These are phyloP conservation scores for Neurospora sp. DNA, from an alignment of 495 filamentous ascomycete species.

Conservation along the genomic window DNA sequence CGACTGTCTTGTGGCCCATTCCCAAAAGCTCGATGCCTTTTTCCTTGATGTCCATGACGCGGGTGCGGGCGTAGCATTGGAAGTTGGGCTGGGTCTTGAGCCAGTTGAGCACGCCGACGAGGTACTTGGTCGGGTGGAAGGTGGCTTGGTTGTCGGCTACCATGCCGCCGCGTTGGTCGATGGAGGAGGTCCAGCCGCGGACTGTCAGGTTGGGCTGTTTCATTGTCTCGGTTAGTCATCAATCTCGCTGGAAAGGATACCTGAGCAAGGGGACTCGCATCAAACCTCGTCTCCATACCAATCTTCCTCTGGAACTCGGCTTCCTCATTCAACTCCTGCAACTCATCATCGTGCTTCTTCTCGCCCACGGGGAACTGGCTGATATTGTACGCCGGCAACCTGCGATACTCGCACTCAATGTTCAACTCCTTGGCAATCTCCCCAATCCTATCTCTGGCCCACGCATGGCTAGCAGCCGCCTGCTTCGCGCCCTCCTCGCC, in stretches of 20 bases:
- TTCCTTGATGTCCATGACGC: slow-evolving; percentile 39
- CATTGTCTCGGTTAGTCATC: neutral
- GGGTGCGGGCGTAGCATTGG: slow-evolving; percentile 41
- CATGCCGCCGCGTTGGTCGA: slow-evolving; percentile 41
- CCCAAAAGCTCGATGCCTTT: slow-evolving; percentile 28
- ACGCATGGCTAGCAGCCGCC: slow-evolving; percentile 45
- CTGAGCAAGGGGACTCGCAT: slow-evolving; percentile 7
- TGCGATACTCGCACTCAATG: slow-evolving; percentile 48
- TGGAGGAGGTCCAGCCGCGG: slow-evolving; percentile 35
- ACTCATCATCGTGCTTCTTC: slow-evolving; percentile 31
- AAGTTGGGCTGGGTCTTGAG: slow-evolving; percentile 42
- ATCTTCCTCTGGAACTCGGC: slow-evolving; percentile 30
- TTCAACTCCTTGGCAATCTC: slow-evolving; percentile 36
- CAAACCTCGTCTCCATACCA: slow-evolving; percentile 33
- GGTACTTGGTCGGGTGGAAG: slow-evolving; percentile 49
- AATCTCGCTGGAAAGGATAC: neutral
- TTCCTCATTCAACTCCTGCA: slow-evolving; percentile 27
- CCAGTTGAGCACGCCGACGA: slow-evolving; percentile 40
- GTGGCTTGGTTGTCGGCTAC: slow-evolving; percentile 42
- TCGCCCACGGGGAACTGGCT: slow-evolving; percentile 23
- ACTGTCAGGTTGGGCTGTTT: slow-evolving; percentile 24
- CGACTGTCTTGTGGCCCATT: slow-evolving; percentile 28
- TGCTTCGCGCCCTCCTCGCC: slow-evolving; percentile 35
- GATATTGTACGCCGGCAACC: slow-evolving; percentile 36
- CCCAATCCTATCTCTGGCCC: slow-evolving; percentile 40